These are phyloP conservation scores for Acacia crassicarpa DNA, from an alignment of 306 rosid species.

Conservation along the genomic window DNA sequence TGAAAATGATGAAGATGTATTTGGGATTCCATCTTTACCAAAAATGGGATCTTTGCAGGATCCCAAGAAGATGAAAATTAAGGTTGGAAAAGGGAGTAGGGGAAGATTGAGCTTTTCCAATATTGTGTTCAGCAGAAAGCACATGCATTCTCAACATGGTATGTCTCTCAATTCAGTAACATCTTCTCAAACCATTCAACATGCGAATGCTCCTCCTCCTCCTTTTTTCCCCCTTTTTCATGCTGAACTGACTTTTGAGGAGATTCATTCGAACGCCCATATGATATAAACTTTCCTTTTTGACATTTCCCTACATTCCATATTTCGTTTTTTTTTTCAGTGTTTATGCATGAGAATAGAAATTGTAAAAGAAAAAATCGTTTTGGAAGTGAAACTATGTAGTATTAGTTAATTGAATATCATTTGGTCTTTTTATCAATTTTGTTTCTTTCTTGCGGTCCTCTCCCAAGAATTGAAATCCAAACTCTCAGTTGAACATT, in stretches of 20 bases:
- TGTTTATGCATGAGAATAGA: neutral
- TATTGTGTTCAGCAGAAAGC: constrained; percentile 34
- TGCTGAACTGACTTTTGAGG: constrained; percentile 20
- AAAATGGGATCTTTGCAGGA: constrained; percentile 38
- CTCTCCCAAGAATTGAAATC: neutral
- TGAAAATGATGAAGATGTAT: constrained; percentile 38
- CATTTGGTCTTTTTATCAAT: neutral
- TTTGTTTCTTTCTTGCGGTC: constrained; percentile 14
- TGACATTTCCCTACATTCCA: neutral
- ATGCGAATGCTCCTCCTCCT: neutral
- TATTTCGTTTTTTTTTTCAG: neutral
- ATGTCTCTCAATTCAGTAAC: constrained; percentile 18
- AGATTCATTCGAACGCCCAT: neutral
- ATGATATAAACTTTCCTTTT: neutral
- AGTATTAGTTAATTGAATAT: neutral
- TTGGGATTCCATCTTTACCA: constrained; percentile 49
- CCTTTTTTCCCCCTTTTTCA: neutral
- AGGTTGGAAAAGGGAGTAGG: constrained; percentile 37
- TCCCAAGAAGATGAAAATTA: constrained; percentile 37
- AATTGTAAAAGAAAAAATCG: neutral
- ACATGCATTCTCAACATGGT: constrained; percentile 40
- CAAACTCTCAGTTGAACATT: neutral
- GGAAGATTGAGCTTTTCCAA: constrained; percentile 43
- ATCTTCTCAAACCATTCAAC: constrained; percentile 7
- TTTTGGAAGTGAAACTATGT: neutral